A percentile compares a stretch with the other conserved stretches of the same genome.
Conservation (phyloP, 176 grass and related monocot species). For the Sorghum bicolor region Sorghum_bicolor_NCBIv3 NC_012871.2:68397501-68398000, state of each 20-base stretch:
- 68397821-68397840: neutral
- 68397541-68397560: constrained; percentile 35
- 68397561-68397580: constrained; percentile 83
- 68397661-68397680: constrained; percentile 69
- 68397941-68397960: neutral
- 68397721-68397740: neutral
- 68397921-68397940: neutral
- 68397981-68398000: neutral
- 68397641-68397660: constrained; percentile 79
- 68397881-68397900: neutral
- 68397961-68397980: neutral
- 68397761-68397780: neutral
- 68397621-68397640: constrained; percentile 91
- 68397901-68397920: neutral
- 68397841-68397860: neutral
- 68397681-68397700: constrained; percentile 27
- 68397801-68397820: neutral
- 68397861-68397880: neutral
- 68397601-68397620: constrained; percentile 93
- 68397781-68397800: neutral
- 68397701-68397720: neutral
- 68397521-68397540: constrained; percentile 7
- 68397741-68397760: neutral
- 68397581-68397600: constrained; percentile 89
- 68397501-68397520: constrained; percentile 15